These are phyloP conservation scores for Acidomyces sp. DNA, from an alignment of 495 filamentous ascomycete species.

Conservation along the genomic window DNA sequence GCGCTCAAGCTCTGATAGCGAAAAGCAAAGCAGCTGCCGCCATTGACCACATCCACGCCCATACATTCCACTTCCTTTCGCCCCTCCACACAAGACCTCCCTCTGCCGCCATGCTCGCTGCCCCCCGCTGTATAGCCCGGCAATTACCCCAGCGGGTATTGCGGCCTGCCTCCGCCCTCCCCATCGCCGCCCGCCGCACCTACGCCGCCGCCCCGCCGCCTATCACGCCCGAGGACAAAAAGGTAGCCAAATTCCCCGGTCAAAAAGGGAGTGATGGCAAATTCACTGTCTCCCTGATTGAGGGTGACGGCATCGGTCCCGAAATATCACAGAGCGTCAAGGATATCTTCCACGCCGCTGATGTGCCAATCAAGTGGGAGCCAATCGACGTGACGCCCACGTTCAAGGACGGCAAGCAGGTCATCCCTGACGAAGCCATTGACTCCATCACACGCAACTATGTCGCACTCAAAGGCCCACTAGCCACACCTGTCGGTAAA, in stretches of 20 bases:
- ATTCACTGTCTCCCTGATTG: slow-evolving; percentile 90
- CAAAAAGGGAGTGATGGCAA: slow-evolving; percentile 78
- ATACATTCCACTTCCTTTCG: too few relatives aligned
- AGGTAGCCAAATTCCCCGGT: slow-evolving; percentile 86
- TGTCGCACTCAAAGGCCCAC: slow-evolving; percentile 91
- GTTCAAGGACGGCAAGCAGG: slow-evolving; percentile 82
- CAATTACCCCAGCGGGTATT: too few relatives aligned
- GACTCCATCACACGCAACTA: slow-evolving; percentile 81
- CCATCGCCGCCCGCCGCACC: too few relatives aligned
- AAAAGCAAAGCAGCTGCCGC: too few relatives aligned
- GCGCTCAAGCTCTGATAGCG: too few relatives aligned
- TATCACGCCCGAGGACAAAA: slow-evolving; percentile 43
- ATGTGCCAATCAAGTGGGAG: slow-evolving; percentile 94
- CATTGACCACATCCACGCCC: too few relatives aligned
- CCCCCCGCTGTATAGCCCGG: too few relatives aligned
- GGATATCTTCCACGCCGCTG: slow-evolving; percentile 87
- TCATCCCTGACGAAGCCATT: slow-evolving; percentile 83
- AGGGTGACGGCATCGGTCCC: slow-evolving; percentile 96
- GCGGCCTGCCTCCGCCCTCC: too few relatives aligned
- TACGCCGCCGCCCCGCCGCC: too few relatives aligned
- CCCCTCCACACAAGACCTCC: too few relatives aligned
- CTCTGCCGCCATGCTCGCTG: too few relatives aligned
- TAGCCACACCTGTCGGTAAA: slow-evolving; percentile 95
- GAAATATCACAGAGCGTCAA: slow-evolving; percentile 87
- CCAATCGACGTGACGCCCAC: slow-evolving; percentile 88